phyloP scores from a whole-genome alignment of 257 asterid genomes.

The Scutellaria galericulata region DNA sequence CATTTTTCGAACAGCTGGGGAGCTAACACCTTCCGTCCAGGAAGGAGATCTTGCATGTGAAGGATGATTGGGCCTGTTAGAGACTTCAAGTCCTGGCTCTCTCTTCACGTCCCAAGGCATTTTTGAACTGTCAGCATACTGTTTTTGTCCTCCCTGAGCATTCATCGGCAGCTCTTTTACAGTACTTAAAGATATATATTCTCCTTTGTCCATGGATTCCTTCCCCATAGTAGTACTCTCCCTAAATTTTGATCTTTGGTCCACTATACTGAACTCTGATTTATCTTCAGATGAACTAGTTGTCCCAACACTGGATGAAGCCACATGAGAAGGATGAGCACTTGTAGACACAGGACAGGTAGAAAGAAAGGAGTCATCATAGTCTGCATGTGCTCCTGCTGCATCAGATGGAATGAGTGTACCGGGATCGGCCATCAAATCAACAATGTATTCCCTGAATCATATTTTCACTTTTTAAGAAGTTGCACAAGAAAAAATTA shows the following conservation, averaged over 20 bases:
- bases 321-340: constrained; percentile 44
- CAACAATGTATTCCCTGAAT: constrained; percentile 94
- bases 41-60: constrained; percentile 94
- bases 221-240: constrained; percentile 42
- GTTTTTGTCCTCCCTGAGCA: constrained; percentile 42
- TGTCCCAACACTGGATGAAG: constrained; percentile 51
- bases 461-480: constrained; percentile 33
- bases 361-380: constrained; percentile 44
- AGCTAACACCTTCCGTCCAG: constrained; percentile 97
- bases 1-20: constrained; percentile 82
- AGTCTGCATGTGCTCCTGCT: constrained; percentile 53
- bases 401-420: constrained; percentile 93
- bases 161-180: constrained; percentile 35
- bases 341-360: constrained; percentile 36
- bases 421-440: constrained; percentile 98
- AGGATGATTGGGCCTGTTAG: constrained; percentile 56
- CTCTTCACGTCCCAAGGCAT: constrained; percentile 44
- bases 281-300: constrained; percentile 46
- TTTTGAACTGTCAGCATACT: constrained; percentile 39
- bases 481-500: constrained; percentile 27
- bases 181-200: constrained; percentile 37
- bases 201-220: constrained; percentile 39
- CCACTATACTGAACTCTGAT: constrained; percentile 39
- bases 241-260: constrained; percentile 40
- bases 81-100: constrained; percentile 47